Evolutionary conservation across 2,329 filamentous ascomycete genomes (phyloP), one percentile per base, ranked within the genome.

Genomic region (Microsporum audouinii): DNA sequence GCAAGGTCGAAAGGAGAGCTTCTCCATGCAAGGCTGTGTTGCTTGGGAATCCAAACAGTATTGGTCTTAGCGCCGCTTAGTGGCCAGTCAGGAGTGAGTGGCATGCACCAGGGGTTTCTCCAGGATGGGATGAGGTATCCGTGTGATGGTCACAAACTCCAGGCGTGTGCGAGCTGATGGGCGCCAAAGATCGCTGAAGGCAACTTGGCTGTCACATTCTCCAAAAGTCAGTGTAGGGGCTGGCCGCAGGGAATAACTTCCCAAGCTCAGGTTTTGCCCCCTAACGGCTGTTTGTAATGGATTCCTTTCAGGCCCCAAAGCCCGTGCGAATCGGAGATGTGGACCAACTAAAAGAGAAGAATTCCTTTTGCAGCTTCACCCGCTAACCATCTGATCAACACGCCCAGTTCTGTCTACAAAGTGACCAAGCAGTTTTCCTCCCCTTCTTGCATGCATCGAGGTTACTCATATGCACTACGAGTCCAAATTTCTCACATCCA

Each of bases 21-120:
- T 36, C 33, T 7, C n/a, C 45, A 49, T 31, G 45, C 23, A 7
- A 27, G 45, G 23, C 27, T 55, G n/a, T n/a, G 29, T 36, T 55
- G 31, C 31, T 34, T 55, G 5, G 5, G 31, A 55, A 31, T 2
- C 49, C 49, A 55, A 23, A 36, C 49, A 14, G 33, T n/a, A 38
- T 55, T 17, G 31, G 49, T 55, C 33, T 55, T 55, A 55, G 49
- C 49, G 49, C 49, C 33, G 33, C 49, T 55, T 55, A 55, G 49
- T 36, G 31, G 31, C 49, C 49, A 55, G 31, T 55, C 49, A 36
- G 49, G 31, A 23, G 5, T n/a, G 14, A 17, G 29, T 55, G 49
- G n/a, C 14, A 55, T 34, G 31, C n/a, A n/a, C 49, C 49, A 36
- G 49, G 31, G 27, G 27, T 33, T 29, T 31, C 10, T 49, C 45